Evolutionary conservation across 2,329 filamentous ascomycete genomes (phyloP).

Genomic region (Hypomyces rosellus): DNA sequence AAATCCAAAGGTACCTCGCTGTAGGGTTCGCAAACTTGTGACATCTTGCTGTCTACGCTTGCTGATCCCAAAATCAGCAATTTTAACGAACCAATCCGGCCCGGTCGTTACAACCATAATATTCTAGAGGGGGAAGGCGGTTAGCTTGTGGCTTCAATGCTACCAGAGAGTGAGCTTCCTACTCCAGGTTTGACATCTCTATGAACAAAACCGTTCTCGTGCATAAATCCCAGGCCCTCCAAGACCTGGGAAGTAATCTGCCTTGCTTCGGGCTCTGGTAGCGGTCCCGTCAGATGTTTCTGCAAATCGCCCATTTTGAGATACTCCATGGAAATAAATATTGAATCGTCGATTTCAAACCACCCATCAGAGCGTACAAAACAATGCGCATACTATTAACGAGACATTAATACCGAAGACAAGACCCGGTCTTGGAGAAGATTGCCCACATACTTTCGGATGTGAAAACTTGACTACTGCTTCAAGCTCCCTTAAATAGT

Average conservation of each 20-base stretch:
- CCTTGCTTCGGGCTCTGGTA: background rate
- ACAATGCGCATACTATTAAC: background rate
- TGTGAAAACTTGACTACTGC: background rate
- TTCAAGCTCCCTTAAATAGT: background rate
- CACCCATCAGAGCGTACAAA: background rate
- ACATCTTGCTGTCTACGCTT: slow-evolving; percentile 5
- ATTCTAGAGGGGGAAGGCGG: slow-evolving; percentile 8
- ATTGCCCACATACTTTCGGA: background rate
- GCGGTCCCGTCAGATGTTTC: background rate
- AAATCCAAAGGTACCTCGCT: slow-evolving; percentile 8
- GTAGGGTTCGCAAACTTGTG: slow-evolving; percentile 2
- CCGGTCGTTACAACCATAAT: slow-evolving; percentile 14
- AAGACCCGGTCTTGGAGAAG: background rate
- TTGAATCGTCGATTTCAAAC: background rate
- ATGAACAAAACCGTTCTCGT: slow-evolving; percentile 15
- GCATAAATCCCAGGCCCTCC: slow-evolving; percentile 15
- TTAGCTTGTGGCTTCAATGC: slow-evolving; percentile 1
- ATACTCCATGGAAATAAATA: background rate
- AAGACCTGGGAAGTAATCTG: slow-evolving; percentile 8
- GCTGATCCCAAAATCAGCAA: slow-evolving; percentile 13
- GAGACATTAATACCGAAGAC: background rate
- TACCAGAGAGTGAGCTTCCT: slow-evolving; percentile 6
- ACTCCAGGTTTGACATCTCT: slow-evolving; percentile 9
- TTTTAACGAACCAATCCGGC: slow-evolving; percentile 15
- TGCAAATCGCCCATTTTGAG: background rate